Evolutionary conservation across 345 rosid genomes (phyloP), one percentile per base, ranked within the genome.

Genomic region (Toxicodendron radicans): DNA sequence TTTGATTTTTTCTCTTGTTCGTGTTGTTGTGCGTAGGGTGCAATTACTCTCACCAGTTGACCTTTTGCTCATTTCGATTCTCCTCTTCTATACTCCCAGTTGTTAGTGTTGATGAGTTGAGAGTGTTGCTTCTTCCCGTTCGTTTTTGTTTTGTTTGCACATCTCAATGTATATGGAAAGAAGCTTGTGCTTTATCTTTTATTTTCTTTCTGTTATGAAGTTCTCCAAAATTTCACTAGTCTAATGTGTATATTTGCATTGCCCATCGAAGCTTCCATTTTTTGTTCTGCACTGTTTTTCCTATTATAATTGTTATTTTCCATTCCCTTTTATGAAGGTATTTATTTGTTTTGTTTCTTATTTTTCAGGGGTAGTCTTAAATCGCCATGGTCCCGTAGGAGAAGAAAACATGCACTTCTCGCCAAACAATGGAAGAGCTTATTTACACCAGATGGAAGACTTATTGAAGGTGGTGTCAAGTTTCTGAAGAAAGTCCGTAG

Each of bases 361-460:
- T 38, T 32, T 70, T 74, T 43, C 86, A 95, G 97, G 81, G 90
- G 92, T 13, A 79, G 88, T 81, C 85, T 85, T 78, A 90, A 87
- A 82, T 92, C 97, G 41, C 99, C 97, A 38, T 95, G 97, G 99
- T 91, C 97, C 1, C 92, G 85, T 49, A 79, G 92, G 76, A 88
- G 93, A 90, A 92, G 94, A 83, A 95, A 92, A 83, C 89, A 83
- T 64, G 89, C 91, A 17, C 99, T 95, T 82, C 83, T 75, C 18
- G 85, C 94, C 10, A 83, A 85, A 75, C 95, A 90, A 45, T 95
- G 99, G 99, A 85, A 78, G 78, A 84, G 80, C 74, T 85, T 88
- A 62, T 91, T 91, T 81, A 82, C 89, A 33, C 83, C 85, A 18
- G 91, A 95, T 73, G 99, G 97, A 53, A 86, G 82, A 83, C 84